Base-by-base conservation (phyloP, 441 rosid species). In the Breynia disticha region DNA sequence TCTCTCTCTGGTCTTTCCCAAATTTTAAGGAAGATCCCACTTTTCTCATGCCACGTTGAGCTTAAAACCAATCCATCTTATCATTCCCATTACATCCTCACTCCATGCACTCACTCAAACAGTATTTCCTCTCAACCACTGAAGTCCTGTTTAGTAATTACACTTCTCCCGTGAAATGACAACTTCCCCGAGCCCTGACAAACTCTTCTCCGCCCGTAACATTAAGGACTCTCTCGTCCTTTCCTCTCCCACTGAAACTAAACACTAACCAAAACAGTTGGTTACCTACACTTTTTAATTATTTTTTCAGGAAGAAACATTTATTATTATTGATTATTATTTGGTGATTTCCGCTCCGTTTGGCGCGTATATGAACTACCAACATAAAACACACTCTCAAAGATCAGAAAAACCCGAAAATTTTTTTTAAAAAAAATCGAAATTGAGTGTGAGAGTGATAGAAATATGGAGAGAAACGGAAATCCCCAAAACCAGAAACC, bases 61-160 rank as follows among this genome's bases (percentile, higher is more conserved):
- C 35, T 28, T 63, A 68, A 66, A 66, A 66, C 56, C 48, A 12
- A 59, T 19, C 38, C 48, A 16, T 14, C 45, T 16, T 22, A 10
- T 15, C 16, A 7, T 16, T 54, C 22, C 16, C 37, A 7, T 50
- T 50, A 60, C 47, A 45, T 15, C 58, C 41, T 43, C 56, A 22
- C 24, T 28, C 56, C 19, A 17, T 52, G 52, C 45, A 51, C 50
- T 38, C 46, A 11, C 46, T 48, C 22, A 21, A 61, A 57, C 47
- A 13, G 35, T 16, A 63, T 48, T 7, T 44, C 24, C 16, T 44
- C 19, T 52, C 37, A 19, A 16, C 24, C 52, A 55, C 19, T 32
- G 16, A 18, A 12, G 24, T 19, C 52, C 55, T 52, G 46, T 54
- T 15, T 10, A 22, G 54, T 44, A 48, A 50, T 64, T 41, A 52